Base-by-base conservation (phyloP, 495 filamentous ascomycete genomes). In the Baudoinia panamericana region DNA sequence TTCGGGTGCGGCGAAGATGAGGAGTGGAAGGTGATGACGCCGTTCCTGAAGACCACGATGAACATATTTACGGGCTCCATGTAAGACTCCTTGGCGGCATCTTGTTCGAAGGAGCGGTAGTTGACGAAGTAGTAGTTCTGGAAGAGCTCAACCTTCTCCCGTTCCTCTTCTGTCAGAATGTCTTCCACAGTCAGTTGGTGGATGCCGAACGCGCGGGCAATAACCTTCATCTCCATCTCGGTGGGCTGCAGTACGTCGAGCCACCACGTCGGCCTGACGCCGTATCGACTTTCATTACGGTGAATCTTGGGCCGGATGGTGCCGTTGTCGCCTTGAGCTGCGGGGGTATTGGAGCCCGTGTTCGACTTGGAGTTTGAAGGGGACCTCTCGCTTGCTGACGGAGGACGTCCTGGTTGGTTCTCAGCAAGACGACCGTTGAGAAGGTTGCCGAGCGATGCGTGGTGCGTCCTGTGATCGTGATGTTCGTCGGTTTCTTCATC, bases 111-210 rank as follows among this genome's bases (percentile, higher is more conserved):
- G 2, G 85, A 84, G 6, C 90, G 79, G 61, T 95, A 97, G 53
- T 93, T 96, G 61, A 95, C 78, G 55, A 97, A 95, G 57, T 97
- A 97, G 63, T 97, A 97, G 48, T 92, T 80, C 25, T 79, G 73
- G 66, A 97, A 97, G 5, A 97, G 73, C 61, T 97, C 90, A 6
- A 97, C 92, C 63, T 97, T 97, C 54, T 97, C 90, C 8, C 90
- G 84, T 31, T 83, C 79, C 63, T 97, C 90, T 57, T 96, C 83
- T 65, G 93, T 78, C 73, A 94, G 78, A 59, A 97, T 96, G 59
- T 97, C 90, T 56, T 97, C 90, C 16, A 82, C 78, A 0, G 90
- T 97, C 34, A 97, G 63, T 2, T 88, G 85, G 59, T 97, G 90
- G 35, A 97, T 93, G 6, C 82, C 80, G 56, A 97, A 97, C 0